Base-by-base conservation (phyloP, 176 grass and related monocot genomes). In the Aegilops umbellulata region DNA sequence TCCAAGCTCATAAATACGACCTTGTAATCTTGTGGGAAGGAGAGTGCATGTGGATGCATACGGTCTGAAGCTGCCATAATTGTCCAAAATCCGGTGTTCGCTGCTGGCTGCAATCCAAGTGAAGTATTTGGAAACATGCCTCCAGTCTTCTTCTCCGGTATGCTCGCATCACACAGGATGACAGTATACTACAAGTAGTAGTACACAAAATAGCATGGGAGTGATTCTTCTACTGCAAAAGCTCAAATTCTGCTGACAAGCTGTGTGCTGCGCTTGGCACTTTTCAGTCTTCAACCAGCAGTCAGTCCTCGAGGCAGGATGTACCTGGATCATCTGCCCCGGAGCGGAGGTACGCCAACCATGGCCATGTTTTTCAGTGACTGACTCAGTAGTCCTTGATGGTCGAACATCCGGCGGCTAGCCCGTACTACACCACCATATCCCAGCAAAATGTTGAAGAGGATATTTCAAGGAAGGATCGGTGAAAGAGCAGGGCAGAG, bases 1-100 rank as follows among this genome's bases (percentile, higher is more conserved):
- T 83, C 88, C 42, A 51, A 84, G 23, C 55, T 78, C 84, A 36
- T 83, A 79, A 83, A 83, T 87, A 66, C n/a, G n/a, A n/a, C n/a
- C n/a, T n/a, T n/a, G n/a, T n/a, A n/a, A n/a, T n/a, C n/a, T n/a
- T n/a, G n/a, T n/a, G n/a, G n/a, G n/a, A n/a, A n/a, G n/a, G n/a
- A n/a, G n/a, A n/a, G n/a, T n/a, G n/a, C n/a, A n/a, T n/a, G n/a
- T n/a, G n/a, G n/a, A n/a, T n/a, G n/a, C 65, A 57, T 65, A 65
- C 74, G 72, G 82, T 34, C 57, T 17, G 29, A 30, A 26, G 12
- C 49, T 53, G 51, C 42, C 11, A 44, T 78, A 79, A 83, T 74
- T 83, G 32, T 73, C 82, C 74, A 67, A 90, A 79, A 22, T 74
- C 19, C 32, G 60, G 77, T 35, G 57, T 57, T 36, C 7, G 80